Evolutionary conservation across 169 alveolate species (phyloP).

Genomic region (Plasmodium yoelii): DNA sequence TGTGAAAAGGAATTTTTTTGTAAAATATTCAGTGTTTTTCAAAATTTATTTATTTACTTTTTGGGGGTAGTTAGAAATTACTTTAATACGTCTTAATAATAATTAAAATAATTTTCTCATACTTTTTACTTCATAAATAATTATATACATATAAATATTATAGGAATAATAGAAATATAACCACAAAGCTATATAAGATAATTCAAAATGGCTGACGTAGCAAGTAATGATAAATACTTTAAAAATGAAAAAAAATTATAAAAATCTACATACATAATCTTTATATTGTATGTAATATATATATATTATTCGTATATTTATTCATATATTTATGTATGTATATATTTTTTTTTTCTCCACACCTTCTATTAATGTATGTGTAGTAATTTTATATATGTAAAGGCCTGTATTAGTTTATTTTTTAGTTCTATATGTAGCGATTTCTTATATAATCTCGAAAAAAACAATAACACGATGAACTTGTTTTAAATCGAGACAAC

Average conservation of each 20-base stretch:
- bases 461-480: too few species aligned
- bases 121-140: neutral
- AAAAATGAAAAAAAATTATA: slow-evolving; percentile 2
- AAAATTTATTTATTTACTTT: too few species aligned
- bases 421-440: too few species aligned
- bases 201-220: slow-evolving; percentile 72
- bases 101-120: too few species aligned
- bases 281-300: neutral
- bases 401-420: too few species aligned
- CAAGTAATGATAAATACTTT: slow-evolving; percentile 39
- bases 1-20: too few species aligned
- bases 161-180: neutral
- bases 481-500: too few species aligned
- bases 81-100: too few species aligned
- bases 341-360: neutral
- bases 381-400: too few species aligned
- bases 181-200: slow-evolving; percentile 1
- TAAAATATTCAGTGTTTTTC: too few species aligned
- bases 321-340: neutral
- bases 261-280: slow-evolving; percentile 1
- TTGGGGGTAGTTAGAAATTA: too few species aligned
- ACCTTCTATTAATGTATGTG: neutral
- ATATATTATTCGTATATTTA: neutral
- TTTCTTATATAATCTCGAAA: too few species aligned
- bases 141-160: neutral